Conservation (phyloP, 305 asterid species). For the Striga hermonthica region DNA sequence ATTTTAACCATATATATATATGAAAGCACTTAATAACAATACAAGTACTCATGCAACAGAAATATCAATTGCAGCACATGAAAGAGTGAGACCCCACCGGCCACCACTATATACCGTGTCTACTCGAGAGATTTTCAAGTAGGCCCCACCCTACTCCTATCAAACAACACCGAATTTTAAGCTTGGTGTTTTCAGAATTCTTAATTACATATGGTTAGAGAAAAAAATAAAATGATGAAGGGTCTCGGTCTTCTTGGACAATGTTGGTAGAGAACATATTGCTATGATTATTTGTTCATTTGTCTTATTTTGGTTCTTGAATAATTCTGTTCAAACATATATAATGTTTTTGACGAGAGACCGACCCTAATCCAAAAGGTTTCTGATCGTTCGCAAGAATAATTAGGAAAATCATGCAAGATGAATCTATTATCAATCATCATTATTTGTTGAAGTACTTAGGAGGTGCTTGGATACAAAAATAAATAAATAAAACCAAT, state of each 20-base stretch:
- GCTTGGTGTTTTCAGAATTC: slow-evolving; percentile 5
- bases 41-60: slow-evolving; percentile 19
- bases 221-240: slow-evolving; percentile 35
- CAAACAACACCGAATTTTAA: not conserved
- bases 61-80: slow-evolving; percentile 30
- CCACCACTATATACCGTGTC: slow-evolving; percentile 17
- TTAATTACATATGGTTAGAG: slow-evolving; percentile 33
- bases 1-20: not conserved
- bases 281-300: slow-evolving; percentile 37
- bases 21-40: slow-evolving; percentile 4
- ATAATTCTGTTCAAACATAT: no score
- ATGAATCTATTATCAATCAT: no score
- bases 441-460: no score
- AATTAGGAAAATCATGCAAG: no score
- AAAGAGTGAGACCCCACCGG: slow-evolving; percentile 29
- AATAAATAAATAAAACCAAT: no score
- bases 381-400: no score
- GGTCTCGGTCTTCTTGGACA: slow-evolving; percentile 4
- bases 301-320: slow-evolving; percentile 30
- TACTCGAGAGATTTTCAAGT: slow-evolving; percentile 34
- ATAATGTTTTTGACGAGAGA: not conserved
- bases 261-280: slow-evolving; percentile 34
- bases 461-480: no score
- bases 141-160: slow-evolving; percentile 21
- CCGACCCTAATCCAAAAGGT: no score